Evolutionary conservation across 257 asterid genomes (phyloP), one percentile per base, ranked within the genome.

Genomic region (Fraxinus quadrangulata): DNA sequence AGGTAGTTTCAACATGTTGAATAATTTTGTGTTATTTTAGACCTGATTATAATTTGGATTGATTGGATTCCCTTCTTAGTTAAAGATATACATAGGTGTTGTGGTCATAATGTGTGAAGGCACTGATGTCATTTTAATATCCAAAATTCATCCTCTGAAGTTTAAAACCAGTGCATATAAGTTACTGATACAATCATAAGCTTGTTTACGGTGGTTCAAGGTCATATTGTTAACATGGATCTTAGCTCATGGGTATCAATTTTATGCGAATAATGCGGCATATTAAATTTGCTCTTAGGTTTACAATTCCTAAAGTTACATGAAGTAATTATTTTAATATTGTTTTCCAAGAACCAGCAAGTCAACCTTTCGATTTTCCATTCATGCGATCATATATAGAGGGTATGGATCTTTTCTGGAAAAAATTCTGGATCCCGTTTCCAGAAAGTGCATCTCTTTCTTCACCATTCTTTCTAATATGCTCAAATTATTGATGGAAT

Each of bases 201-300:
- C 6, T 49, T 49, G 59, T 49, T 6, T 2, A 23, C 9, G n/a
- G 28, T 54, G 21, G 26, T 54, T 5, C 28, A 51, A 6, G 6
- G 24, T 51, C 23, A n/a, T n/a, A 54, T 21, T 21, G 24, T 54
- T 54, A 24, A 10, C 68, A 1, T 23, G 68, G 16, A 10, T 61
- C 33, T 23, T 61, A 61, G 68, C 37, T 6, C 23, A 33, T 67
- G 76, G 36, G 8, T 75, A 54, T 65, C 34, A 23, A 17, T 28
- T 71, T 75, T 71, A 75, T 56, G 67, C 74, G 72, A 72, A 56
- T 67, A 36, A 30, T 72, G 39, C 36, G 11, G 13, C 54, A 47
- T 45, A 61, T 24, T 61, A 39, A 39, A 21, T 24, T 61, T 61
- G 68, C 68, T 23, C 33, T 54, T 51, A 51, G 63, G 63, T 51